Percentiles rank a stretch among this genome's conserved stretches.
Evolutionary conservation across 1,284 basidiomycete genomes (phyloP).

Genomic region (Porogramme epimiltina): DNA sequence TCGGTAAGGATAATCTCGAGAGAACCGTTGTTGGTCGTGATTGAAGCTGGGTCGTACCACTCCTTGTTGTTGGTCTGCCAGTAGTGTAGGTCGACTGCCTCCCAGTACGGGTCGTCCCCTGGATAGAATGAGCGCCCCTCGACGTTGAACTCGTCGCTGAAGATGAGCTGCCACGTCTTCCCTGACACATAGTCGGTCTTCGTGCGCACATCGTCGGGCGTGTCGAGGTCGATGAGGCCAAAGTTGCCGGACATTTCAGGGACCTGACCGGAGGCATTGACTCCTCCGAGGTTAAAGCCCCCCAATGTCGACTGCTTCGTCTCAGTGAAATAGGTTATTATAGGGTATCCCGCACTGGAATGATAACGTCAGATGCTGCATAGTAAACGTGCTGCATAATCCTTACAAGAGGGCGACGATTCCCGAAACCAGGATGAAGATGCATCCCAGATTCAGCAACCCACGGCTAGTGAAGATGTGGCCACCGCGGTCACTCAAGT

Average conservation of each 20-base stretch:
- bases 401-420: constrained; percentile 76
- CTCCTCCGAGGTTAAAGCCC: constrained; percentile 81
- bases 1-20: constrained; percentile 79
- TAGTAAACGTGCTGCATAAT: not conserved
- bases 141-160: constrained; percentile 88
- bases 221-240: constrained; percentile 77
- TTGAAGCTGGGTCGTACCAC: constrained; percentile 79
- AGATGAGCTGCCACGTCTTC: constrained; percentile 66
- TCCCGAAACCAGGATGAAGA: constrained; percentile 60
- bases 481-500: constrained; percentile 59
- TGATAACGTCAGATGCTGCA: not conserved
- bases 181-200: constrained; percentile 58
- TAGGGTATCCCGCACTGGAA: constrained; percentile 78
- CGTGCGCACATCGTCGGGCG: constrained; percentile 63
- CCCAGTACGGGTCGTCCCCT: constrained; percentile 66
- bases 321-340: constrained; percentile 69
- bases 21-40: constrained; percentile 78
- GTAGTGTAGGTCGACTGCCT: constrained; percentile 71
- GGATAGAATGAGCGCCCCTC: constrained; percentile 83
- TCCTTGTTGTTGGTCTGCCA: constrained; percentile 65
- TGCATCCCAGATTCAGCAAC: constrained; percentile 76
- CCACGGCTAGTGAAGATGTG: constrained; percentile 74
- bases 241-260: constrained; percentile 63
- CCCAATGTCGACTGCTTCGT: constrained; percentile 52
- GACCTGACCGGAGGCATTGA: constrained; percentile 79